Percentiles rank a stretch among this genome's conserved stretches.
Conservation (phyloP, 106 monocot genomes). For the Hemerocallis citrina region DNA sequence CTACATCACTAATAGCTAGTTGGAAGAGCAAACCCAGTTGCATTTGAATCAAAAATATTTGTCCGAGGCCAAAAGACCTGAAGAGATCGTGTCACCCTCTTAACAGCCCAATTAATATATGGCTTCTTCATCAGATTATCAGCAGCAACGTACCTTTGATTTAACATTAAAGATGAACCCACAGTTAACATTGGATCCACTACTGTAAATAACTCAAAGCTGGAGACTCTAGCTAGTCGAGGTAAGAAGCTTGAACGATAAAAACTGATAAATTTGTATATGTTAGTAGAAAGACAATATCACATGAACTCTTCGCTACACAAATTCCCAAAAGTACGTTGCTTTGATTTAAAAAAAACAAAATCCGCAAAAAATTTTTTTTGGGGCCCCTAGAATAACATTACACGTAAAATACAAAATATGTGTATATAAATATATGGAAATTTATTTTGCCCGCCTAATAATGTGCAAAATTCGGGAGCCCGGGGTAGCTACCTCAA, state of each 20-base stretch:
- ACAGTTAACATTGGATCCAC: slow-evolving; percentile 14
- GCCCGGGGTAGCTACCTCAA: slow-evolving; percentile 88
- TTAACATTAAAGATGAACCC: slow-evolving; percentile 17
- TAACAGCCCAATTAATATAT: slow-evolving; percentile 75
- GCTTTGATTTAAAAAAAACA: not conserved
- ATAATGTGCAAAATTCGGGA: too few species aligned
- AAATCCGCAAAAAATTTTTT: too few species aligned
- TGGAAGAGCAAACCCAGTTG: slow-evolving; percentile 77
- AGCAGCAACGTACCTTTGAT: slow-evolving; percentile 72
- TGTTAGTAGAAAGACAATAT: not conserved
- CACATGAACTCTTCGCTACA: not conserved
- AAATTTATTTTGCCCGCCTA: too few species aligned
- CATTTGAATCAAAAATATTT: slow-evolving; percentile 71
- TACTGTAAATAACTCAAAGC: not conserved
- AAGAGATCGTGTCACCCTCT: slow-evolving; percentile 62
- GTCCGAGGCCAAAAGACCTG: slow-evolving; percentile 88
- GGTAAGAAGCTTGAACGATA: slow-evolving; percentile 3
- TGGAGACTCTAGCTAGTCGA: slow-evolving; percentile 1
- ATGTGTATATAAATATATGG: too few species aligned
- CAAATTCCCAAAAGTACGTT: not conserved
- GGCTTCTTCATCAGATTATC: slow-evolving; percentile 57
- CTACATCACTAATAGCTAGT: slow-evolving; percentile 83
- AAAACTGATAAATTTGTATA: not conserved
- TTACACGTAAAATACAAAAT: too few species aligned
- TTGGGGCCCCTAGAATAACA: too few species aligned